Evolutionary conservation across 139 green algal species (phyloP).

Genomic region (Picochlorum sp.): DNA sequence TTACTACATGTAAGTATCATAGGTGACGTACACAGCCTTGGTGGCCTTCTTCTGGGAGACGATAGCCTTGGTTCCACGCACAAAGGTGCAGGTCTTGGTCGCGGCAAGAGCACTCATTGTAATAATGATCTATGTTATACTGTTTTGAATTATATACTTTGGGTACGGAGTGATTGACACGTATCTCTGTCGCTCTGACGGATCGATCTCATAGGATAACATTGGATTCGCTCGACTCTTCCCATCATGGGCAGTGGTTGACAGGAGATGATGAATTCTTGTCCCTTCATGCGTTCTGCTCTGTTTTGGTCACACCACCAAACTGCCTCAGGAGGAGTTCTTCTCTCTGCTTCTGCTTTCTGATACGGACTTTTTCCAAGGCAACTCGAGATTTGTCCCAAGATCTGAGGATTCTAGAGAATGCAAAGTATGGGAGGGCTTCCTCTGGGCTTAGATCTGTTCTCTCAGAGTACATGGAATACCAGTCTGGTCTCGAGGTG

Average conservation of each 20-base stretch:
- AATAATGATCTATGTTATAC: neutral
- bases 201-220: too few species aligned
- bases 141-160: too few species aligned
- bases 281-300: neutral
- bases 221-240: too few species aligned
- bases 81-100: constrained; percentile 5
- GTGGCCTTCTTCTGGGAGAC: neutral
- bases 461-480: constrained; percentile 10
- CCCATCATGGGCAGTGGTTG: too few species aligned
- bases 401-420: neutral
- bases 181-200: too few species aligned
- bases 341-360: neutral
- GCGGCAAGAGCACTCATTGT: neutral
- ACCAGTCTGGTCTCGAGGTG: constrained; percentile 17
- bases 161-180: too few species aligned
- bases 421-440: neutral
- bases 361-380: neutral
- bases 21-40: neutral
- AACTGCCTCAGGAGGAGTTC: constrained; percentile 1
- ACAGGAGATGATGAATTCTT: neutral
- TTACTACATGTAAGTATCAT: neutral
- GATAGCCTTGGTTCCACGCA: constrained; percentile 4
- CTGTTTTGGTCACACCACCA: neutral
- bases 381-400: neutral
- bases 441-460: constrained; percentile 3